These are phyloP conservation scores for Luffa acutangula DNA, from an alignment of 306 rosid genomes.

Conservation along the genomic window DNA sequence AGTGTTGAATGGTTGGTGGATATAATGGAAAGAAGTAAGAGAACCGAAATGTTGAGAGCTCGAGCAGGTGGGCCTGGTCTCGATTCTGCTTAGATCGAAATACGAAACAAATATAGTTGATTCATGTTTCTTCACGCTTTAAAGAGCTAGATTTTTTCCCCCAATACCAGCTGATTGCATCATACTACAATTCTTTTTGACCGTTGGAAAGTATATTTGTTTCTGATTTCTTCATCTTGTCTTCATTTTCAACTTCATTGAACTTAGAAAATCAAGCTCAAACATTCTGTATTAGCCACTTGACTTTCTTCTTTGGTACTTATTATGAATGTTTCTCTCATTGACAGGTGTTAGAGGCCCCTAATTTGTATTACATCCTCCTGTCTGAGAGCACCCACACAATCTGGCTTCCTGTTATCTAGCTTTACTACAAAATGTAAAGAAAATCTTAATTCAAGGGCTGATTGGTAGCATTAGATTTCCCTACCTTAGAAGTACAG, in stretches of 20 bases:
- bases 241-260: neutral
- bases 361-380: neutral
- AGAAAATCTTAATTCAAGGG: neutral
- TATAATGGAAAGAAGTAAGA: slow-evolving; percentile 94
- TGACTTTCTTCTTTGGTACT: slow-evolving; percentile 1
- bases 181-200: neutral
- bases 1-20: slow-evolving; percentile 93
- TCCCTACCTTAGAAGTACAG: neutral
- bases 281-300: neutral
- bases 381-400: neutral
- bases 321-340: neutral
- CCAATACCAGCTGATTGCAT: neutral
- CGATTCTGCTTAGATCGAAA: slow-evolving; percentile 31
- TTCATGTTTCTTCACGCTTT: slow-evolving; percentile 17
- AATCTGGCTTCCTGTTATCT: slow-evolving; percentile 5
- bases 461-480: neutral
- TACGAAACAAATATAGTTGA: slow-evolving; percentile 11
- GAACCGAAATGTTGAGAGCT: slow-evolving; percentile 76
- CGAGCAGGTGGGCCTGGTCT: slow-evolving; percentile 64
- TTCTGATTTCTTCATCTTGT: neutral
- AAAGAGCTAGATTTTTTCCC: neutral
- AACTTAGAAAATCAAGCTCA: neutral
- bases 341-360: slow-evolving; percentile 7
- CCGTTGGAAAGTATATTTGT: neutral
- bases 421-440: slow-evolving; percentile 3